Percentiles rank a stretch among this genome's conserved stretches.
phyloP scores from a whole-genome alignment of 352 stramenopile genomes.

The Phytophthora capsici region DNA sequence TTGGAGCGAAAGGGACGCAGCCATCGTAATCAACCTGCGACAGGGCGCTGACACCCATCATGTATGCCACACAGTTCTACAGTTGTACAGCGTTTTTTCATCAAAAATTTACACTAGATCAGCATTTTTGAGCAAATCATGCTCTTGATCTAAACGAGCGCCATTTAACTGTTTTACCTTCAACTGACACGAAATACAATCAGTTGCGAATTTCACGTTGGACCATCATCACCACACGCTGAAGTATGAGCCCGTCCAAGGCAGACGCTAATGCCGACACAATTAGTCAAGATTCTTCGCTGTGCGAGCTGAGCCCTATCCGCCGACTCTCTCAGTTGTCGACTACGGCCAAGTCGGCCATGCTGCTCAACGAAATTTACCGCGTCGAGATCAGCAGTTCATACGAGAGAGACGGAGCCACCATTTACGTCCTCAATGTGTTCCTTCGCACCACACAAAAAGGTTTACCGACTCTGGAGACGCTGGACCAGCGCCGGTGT shows the following conservation, averaged over 20 bases:
- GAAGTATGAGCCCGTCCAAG: slow-evolving; percentile 10
- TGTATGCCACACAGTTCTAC: slow-evolving; percentile 4
- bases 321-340: slow-evolving; percentile 54
- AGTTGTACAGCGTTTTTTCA: neutral
- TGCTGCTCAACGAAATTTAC: slow-evolving; percentile 71
- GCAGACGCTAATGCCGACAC: slow-evolving; percentile 9
- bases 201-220: slow-evolving; percentile 20
- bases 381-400: slow-evolving; percentile 47
- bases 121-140: neutral
- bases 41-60: slow-evolving; percentile 12
- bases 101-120: slow-evolving; percentile 7
- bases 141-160: neutral
- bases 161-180: slow-evolving; percentile 7
- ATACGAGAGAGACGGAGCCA: slow-evolving; percentile 44
- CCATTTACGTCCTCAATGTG: slow-evolving; percentile 62
- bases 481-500: slow-evolving; percentile 26
- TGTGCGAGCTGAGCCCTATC: slow-evolving; percentile 1
- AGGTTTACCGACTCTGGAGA: slow-evolving; percentile 47
- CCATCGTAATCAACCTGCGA: slow-evolving; percentile 17
- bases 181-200: slow-evolving; percentile 12
- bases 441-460: slow-evolving; percentile 54
- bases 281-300: neutral
- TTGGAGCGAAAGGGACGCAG: slow-evolving; percentile 3
- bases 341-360: slow-evolving; percentile 48
- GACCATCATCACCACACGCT: neutral